Conservation (phyloP, 2,329 filamentous ascomycete species). For the Claviceps cyperi region DNA sequence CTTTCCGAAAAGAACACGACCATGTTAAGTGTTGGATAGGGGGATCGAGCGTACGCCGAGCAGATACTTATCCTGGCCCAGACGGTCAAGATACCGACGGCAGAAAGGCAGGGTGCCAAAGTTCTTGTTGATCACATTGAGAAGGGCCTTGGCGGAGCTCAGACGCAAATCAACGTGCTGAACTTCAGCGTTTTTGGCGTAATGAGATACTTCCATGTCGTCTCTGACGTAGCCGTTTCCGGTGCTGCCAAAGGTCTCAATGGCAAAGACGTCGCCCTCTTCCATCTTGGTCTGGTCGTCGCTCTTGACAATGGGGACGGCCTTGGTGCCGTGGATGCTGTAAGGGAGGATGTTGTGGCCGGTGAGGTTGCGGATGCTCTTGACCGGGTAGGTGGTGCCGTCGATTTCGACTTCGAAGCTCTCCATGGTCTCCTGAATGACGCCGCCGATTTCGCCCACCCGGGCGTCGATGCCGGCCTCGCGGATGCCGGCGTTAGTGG, state of each 20-base stretch:
- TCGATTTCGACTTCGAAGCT: constrained; percentile 79
- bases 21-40: not conserved
- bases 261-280: constrained; percentile 87
- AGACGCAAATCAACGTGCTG: constrained; percentile 63
- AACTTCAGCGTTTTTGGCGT: constrained; percentile 60
- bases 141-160: constrained; percentile 68
- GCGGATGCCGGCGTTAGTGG: constrained; percentile 67
- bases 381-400: constrained; percentile 65
- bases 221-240: constrained; percentile 79
- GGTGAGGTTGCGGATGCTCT: constrained; percentile 74
- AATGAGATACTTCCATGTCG: constrained; percentile 83
- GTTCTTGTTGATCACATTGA: constrained; percentile 89
- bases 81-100: constrained; percentile 74
- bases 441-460: constrained; percentile 69
- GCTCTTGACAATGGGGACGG: constrained; percentile 84
- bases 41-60: constrained; percentile 48
- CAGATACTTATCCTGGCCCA: constrained; percentile 92
- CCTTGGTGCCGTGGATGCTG: constrained; percentile 85
- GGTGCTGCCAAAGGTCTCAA: constrained; percentile 91
- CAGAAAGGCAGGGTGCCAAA: constrained; percentile 89
- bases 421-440: constrained; percentile 86
- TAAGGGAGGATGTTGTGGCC: constrained; percentile 84
- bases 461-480: constrained; percentile 88
- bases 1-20: too few species aligned
- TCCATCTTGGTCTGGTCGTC: constrained; percentile 91